These are phyloP conservation scores for Fusarium nisikadoi DNA, from an alignment of 2,329 filamentous ascomycete genomes.

Conservation along the genomic window DNA sequence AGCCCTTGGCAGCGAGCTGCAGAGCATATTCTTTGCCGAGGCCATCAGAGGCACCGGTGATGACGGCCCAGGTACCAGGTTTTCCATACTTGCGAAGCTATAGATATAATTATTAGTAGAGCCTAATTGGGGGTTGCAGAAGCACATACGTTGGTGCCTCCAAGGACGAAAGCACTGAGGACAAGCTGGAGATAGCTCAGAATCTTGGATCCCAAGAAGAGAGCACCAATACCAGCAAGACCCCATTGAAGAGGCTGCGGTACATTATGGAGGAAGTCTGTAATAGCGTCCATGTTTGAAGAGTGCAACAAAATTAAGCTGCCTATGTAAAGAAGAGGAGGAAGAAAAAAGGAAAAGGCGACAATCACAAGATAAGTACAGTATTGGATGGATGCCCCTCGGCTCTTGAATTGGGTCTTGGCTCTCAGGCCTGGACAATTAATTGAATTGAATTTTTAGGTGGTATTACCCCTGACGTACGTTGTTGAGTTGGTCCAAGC, in stretches of 20 bases:
- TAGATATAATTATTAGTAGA: neutral
- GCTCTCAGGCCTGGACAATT: conserved; percentile 16
- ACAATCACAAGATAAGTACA: conserved; percentile 21
- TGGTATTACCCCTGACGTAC: conserved; percentile 39
- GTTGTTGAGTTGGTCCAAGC: conserved; percentile 47
- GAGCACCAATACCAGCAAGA: conserved; percentile 66
- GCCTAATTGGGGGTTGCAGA: neutral
- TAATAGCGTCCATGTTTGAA: conserved; percentile 44
- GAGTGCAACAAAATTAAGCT: neutral
- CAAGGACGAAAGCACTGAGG: conserved; percentile 74
- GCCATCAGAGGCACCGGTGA: conserved; percentile 96
- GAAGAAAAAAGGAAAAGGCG: neutral
- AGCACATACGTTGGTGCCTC: conserved; percentile 67
- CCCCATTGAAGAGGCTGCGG: conserved; percentile 58
- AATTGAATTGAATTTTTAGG: conserved; percentile 18
- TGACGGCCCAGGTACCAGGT: conserved; percentile 91
- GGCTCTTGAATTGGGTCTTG: conserved; percentile 22
- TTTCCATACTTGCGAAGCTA: conserved; percentile 91
- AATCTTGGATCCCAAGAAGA: conserved; percentile 66
- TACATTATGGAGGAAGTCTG: conserved; percentile 47
- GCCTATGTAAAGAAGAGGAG: neutral
- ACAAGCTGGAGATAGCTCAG: conserved; percentile 70
- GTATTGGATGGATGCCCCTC: conserved; percentile 31
- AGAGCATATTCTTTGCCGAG: conserved; percentile 95
- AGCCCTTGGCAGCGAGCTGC: conserved; percentile 89